Evolutionary conservation across 352 stramenopile genomes (phyloP), one percentile per base, ranked within the genome.

Genomic region (Phytophthora crassamura): DNA sequence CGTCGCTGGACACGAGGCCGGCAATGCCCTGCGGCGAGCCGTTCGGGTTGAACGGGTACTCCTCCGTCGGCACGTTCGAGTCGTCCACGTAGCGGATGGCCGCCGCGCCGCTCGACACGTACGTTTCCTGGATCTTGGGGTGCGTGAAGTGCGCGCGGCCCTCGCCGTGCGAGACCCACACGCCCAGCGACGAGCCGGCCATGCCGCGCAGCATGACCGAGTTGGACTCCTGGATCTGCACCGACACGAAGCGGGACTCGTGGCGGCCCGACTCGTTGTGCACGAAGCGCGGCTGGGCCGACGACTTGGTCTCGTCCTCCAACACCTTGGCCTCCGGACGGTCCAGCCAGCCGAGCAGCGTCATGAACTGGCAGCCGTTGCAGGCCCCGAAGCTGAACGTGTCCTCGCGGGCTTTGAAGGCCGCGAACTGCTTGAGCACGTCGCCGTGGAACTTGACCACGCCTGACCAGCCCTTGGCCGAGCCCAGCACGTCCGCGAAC

Each of bases 341-440:
- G 51, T 90, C 82, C 39, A 99, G 91, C 96, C 97, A 99, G 39
- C 98, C 98, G 15, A 99, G 90, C 33, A 99, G 79, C 35, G 97
- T 97, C 96, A 99, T 99, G 38, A 99, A 94, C 83, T 99, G 98
- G 79, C 98, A 99, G 38, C 98, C 98, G 75, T 99, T 99, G 81
- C 98, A 99, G 0, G 99, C 91, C 52, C 98, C 98, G 15, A 99
- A 92, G 76, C 91, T 98, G 82, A 99, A 99, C 16, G 97, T 99
- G 82, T 99, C 95, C 28, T 88, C 69, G 57, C 97, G 93, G 14
- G 89, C 89, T 46, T 93, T 91, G 84, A 99, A 99, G 5, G 86
- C 86, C 57, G 98, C 64, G 68, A 99, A 99, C 82, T 99, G 95
- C 69, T 96, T 84, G 42, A 97, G 91, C 14, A 99, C 86, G 67